A percentile compares a stretch with the other conserved stretches of the same genome.
phyloP scores from a whole-genome alignment of 495 filamentous ascomycete genomes.

The Apodospora peruviana region DNA sequence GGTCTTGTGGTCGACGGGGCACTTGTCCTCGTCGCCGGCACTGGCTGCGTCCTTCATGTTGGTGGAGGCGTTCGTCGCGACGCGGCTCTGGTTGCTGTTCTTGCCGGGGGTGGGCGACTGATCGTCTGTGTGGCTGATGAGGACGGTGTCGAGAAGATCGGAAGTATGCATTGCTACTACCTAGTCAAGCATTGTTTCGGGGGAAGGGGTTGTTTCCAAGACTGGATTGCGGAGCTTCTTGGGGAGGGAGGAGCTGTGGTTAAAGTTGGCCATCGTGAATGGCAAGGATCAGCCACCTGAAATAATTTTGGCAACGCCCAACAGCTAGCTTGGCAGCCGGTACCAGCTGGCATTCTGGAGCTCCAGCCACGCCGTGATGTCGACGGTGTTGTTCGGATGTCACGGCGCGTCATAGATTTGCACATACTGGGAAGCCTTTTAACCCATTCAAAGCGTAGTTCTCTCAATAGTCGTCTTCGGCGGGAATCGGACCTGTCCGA shows the following conservation, averaged over 20 bases:
- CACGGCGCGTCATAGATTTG: too few relatives aligned
- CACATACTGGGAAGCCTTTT: too few relatives aligned
- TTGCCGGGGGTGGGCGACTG: not conserved
- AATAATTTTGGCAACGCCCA: too few relatives aligned
- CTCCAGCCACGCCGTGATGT: too few relatives aligned
- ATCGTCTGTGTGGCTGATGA: conserved; percentile 22
- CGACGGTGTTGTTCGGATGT: too few relatives aligned
- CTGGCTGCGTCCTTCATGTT: conserved; percentile 4
- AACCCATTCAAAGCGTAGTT: too few relatives aligned
- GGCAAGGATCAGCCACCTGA: too few relatives aligned
- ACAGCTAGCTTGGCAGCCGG: too few relatives aligned
- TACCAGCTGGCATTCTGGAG: too few relatives aligned
- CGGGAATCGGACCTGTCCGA: too few relatives aligned
- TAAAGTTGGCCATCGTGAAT: too few relatives aligned
- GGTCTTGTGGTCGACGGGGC: conserved; percentile 85
- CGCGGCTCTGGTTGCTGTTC: conserved; percentile 5
- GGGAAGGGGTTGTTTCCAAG: not conserved
- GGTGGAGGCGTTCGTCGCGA: not conserved
- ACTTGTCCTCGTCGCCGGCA: conserved; percentile 39
- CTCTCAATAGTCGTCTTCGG: too few relatives aligned
- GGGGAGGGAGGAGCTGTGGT: not conserved
- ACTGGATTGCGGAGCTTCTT: not conserved
- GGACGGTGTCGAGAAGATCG: conserved; percentile 27
- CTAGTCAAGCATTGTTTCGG: not conserved
- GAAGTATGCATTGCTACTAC: conserved; percentile 24